A percentile compares a stretch with the other conserved stretches of the same genome.
Evolutionary conservation across 352 stramenopile species (phyloP).

Genomic region (Phytophthora pseudosyringae): DNA sequence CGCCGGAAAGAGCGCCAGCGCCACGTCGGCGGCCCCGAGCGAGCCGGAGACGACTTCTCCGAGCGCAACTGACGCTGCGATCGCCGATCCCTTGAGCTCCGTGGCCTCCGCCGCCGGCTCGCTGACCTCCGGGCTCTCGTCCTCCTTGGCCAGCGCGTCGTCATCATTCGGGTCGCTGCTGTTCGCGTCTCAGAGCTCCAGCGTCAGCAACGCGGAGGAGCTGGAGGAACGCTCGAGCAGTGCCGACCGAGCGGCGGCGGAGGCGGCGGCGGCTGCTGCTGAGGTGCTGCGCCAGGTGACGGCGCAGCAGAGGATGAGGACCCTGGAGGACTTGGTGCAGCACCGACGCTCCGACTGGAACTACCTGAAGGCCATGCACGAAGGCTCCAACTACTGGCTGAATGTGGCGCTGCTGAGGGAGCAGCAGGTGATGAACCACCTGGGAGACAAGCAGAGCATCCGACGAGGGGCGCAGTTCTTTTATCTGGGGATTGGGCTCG

Average conservation of each 20-base stretch:
- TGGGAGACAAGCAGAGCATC: conserved; percentile 66
- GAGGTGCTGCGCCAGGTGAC: conserved; percentile 57
- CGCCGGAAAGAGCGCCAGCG: conserved; percentile 9
- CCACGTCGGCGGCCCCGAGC: conserved; percentile 1
- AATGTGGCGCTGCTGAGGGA: conserved; percentile 79
- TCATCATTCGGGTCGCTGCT: conserved; percentile 53
- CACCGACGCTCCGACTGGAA: conserved; percentile 76
- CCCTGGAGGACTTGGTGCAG: conserved; percentile 80
- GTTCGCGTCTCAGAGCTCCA: conserved; percentile 47
- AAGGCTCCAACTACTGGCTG: conserved; percentile 82
- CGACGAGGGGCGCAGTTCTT: conserved; percentile 78
- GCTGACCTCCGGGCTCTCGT: conserved; percentile 34
- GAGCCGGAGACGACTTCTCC: conserved; percentile 15
- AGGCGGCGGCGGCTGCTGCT: conserved; percentile 18
- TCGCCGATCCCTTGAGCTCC: conserved; percentile 24
- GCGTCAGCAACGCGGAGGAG: conserved; percentile 17
- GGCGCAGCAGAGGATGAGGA: conserved; percentile 70
- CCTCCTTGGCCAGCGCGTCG: conserved; percentile 46
- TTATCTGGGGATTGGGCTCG: conserved; percentile 78
- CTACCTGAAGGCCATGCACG: conserved; percentile 85
- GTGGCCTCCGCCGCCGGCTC: conserved; percentile 33
- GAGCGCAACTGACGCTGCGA: conserved; percentile 7
- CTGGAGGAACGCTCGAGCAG: conserved; percentile 6
- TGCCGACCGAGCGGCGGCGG: conserved; percentile 20
- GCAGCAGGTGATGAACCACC: conserved; percentile 64